Evolutionary conservation across 2,329 filamentous ascomycete species (phyloP), one percentile per base, ranked within the genome.

Genomic region (Leptosphaerulina australis): DNA sequence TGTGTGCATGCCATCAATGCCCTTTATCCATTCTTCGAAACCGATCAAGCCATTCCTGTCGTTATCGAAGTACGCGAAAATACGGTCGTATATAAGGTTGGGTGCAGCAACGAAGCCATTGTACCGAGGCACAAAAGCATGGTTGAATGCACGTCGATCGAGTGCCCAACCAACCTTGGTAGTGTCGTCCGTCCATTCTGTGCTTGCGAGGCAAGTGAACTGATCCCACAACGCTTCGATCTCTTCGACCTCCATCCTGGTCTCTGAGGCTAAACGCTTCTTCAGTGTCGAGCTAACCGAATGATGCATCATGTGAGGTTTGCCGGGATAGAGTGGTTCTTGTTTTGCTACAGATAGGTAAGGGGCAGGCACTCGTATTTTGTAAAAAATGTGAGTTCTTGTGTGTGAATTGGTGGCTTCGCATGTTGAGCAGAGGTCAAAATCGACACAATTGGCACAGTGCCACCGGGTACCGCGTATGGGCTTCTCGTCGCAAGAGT

Each of bases 371-470:
- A 97, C 87, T 46, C 87, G 87, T 67, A 99, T 89, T 73, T 97
- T 97, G 80, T 95, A 96, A 74, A 99, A 97, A 35, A 97, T 84
- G 73, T 99, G 94, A 1, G 91, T 96, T 71, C 93, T 95, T 66
- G 83, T 85, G 68, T 96, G 93, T 2, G 87, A 75, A 17, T 84
- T 83, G 4, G 89, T 84, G 12, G 82, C 79, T 75, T 99, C 93
- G 75, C 94, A 99, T 6, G 87, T 87, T 68, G 97, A 91, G 77
- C 94, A 99, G 2, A 99, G 83, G 69, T 99, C 94, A 69, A 91
- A 97, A 73, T 99, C 93, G 58, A 90, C 85, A 70, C 94, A 99
- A 75, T 99, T 97, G 62, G 91, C 87, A 74, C 94, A 99, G 52
- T 92, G 88, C 76, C 96, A 99, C 49, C 94, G 85, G 53, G 96